Evolutionary conservation across 306 rosid species (phyloP).

Genomic region (Hippophae rhamnoides): DNA sequence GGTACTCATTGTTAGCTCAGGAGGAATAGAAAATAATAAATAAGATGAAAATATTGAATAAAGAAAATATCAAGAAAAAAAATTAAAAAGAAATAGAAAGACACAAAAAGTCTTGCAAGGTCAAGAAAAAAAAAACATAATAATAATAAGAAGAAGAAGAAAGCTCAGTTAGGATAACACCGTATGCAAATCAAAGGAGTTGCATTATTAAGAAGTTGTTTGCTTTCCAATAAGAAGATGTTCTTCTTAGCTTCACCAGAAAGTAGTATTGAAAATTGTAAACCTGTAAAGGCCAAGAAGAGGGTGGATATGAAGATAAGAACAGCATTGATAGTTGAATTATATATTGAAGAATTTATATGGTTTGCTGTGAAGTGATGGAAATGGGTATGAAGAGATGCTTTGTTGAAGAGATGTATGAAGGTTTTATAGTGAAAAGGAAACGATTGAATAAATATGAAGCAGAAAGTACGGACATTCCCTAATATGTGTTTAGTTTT

Average conservation of each 20-base stretch:
- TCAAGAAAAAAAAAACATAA: constrained; percentile 42
- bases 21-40: constrained; percentile 34
- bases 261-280: not conserved
- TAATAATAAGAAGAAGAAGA: not conserved
- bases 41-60: constrained; percentile 11
- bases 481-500: constrained; percentile 33
- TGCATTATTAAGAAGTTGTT: constrained; percentile 1
- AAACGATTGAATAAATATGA: constrained; percentile 15
- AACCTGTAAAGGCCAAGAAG: not conserved
- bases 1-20: constrained; percentile 34
- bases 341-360: not conserved
- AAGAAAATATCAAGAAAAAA: rapidly evolving
- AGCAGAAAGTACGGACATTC: constrained; percentile 32
- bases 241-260: not conserved
- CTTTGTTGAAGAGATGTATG: constrained; percentile 6
- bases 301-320: constrained; percentile 8
- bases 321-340: constrained; percentile 18
- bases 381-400: constrained; percentile 26
- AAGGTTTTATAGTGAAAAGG: constrained; percentile 24
- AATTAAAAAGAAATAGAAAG: rapidly evolving
- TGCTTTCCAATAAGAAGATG: not conserved
- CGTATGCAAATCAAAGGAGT: constrained; percentile 10
- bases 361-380: constrained; percentile 34
- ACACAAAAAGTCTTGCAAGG: constrained; percentile 63
- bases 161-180: constrained; percentile 74